phyloP scores from a whole-genome alignment of 2,329 filamentous ascomycete species.

The Botrytis sinoallii region DNA sequence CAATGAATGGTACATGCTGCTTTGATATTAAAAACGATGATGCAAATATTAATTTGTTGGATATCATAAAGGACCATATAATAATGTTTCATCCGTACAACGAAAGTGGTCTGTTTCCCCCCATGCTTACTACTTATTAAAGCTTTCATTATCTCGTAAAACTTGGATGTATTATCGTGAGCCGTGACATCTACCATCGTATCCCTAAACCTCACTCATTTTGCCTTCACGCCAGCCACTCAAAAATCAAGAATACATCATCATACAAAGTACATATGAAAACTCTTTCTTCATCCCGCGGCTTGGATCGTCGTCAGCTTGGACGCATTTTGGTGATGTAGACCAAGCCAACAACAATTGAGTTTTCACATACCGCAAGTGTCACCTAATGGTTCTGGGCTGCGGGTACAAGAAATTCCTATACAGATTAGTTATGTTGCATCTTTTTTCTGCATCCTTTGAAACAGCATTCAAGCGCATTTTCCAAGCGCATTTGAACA shows the following conservation, averaged over 20 bases:
- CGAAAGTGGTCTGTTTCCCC: not conserved
- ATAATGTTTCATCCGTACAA: not conserved
- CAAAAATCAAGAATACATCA: not conserved
- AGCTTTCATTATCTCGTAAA: not conserved
- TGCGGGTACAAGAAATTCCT: not conserved
- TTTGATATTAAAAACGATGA: slow-evolving; percentile 2
- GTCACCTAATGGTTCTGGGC: not conserved
- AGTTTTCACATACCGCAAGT: not conserved
- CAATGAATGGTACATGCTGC: not conserved
- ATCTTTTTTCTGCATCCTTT: slow-evolving; percentile 17
- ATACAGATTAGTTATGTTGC: slow-evolving; percentile 10
- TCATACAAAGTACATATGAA: not conserved
- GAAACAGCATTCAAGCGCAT: slow-evolving; percentile 10
- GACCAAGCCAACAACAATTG: not conserved
- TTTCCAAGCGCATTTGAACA: not conserved
- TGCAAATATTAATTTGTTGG: not conserved
- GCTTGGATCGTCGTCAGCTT: slow-evolving; percentile 9
- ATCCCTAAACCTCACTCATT: not conserved
- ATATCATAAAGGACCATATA: not conserved
- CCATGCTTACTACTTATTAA: not conserved
- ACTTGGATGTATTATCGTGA: slow-evolving; percentile 1
- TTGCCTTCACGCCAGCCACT: slow-evolving; percentile 3
- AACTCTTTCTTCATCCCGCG: not conserved
- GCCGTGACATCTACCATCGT: not conserved
- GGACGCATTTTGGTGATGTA: not conserved